Base-by-base conservation (phyloP, 208 protist species). In the Trypanosomatidae sp. region DNA sequence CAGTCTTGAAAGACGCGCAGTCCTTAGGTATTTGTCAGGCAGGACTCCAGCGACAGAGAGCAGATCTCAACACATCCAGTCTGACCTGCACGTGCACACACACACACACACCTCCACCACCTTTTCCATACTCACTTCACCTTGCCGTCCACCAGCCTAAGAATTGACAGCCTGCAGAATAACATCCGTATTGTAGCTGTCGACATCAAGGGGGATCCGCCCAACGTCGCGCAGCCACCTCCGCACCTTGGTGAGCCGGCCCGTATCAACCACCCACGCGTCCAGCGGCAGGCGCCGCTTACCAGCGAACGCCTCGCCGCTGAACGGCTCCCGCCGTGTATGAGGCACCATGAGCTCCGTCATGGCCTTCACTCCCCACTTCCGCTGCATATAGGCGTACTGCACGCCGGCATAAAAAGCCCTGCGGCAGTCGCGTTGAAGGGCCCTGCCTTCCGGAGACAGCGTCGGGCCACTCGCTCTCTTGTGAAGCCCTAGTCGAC, bases 251-350 rank as follows among this genome's bases (percentile, higher is more conserved):
- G 52, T 33, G 6, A 80, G 62, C 5, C 76, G 76, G 2, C 3
- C n/a, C 47, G 66, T 73, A 47, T 80, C 70, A 4, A 76, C 70
- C 36, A 76, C 76, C 76, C 76, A 80, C 64, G 76, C 76, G 43
- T 80, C 76, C 53, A 80, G 70, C 55, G 76, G 76, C 5, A 80
- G 66, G 49, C 73, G 76, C n/a, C 28, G 49, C 36, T 43, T 73
- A 1, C 76, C 76, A 19, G 19, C 50, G 30, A 80, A 80, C 1
- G 44, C 65, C 17, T 80, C 69, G 41, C 25, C 10, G 9, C 55
- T 30, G 49, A 67, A 80, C 3, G 76, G 76, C 49, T 69, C 52
- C n/a, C 43, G 13, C 13, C 2, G 3, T 67, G 69, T 50, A 7
- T 10, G 9, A 12, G 62, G 33, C 0, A 6, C 2, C 53, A 25